Base-by-base conservation (phyloP, 2,329 filamentous ascomycete species). In the Phaeoacremonium minimum region DNA sequence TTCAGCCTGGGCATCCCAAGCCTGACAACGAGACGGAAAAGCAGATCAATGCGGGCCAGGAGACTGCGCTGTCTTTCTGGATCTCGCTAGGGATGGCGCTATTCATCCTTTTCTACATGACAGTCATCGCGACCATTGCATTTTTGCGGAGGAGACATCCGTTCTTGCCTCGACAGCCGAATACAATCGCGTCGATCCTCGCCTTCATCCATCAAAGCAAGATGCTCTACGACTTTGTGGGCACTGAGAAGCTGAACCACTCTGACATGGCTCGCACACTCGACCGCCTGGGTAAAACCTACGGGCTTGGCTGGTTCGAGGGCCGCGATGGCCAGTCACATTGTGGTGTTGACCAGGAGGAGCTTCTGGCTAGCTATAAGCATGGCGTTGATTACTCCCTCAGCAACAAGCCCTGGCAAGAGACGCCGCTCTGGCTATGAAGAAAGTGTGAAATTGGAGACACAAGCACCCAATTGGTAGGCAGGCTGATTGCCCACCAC, bases 171-270 rank as follows among this genome's bases (percentile, higher is more conserved):
- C 75, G 86, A 5, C 83, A 89, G 63, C 85, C 85, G 4, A 87
- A 82, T 48, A 88, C 85, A 15, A 89, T 91, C 47, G 80, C 85
- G 2, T 81, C 77, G 30, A 77, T 89, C 36, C 67, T 91, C 36
- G 84, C 83, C 0, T 90, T 84, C 51, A 85, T 90, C 41, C 82
- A 90, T 58, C 84, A 88, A 61, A 83, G 76, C 56, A 85, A 85
- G 60, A 89, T 90, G 85, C 63, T 90, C 31, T 80, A 80, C 44
- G 77, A 79, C 50, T 90, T 90, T 57, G 80, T 87, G 12, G 79
- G 76, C 29, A 87, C 83, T 15, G 75, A 81, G 42, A 77, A 77
- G 59, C 60, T 81, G 34, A 74, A 69, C 46, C 77, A 73, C 36
- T 61, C 66, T 12, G 61, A 78, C 52, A 85, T 87, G 78, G 76